A percentile compares a stretch with the other conserved stretches of the same genome.
These are phyloP conservation scores for Alternaria infectoria DNA, from an alignment of 2,329 filamentous ascomycete species.

Conservation along the genomic window DNA sequence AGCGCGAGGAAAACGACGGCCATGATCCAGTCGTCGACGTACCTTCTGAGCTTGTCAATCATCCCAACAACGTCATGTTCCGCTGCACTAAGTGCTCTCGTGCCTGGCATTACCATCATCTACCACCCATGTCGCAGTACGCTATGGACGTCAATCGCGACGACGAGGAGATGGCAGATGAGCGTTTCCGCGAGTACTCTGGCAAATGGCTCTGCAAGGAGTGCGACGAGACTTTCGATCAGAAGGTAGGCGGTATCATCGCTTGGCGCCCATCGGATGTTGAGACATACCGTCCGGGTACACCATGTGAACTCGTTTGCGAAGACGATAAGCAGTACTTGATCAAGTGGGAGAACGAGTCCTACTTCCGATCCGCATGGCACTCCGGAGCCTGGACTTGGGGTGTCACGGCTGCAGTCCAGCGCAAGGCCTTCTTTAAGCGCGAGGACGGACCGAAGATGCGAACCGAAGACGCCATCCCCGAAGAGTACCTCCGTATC, in stretches of 20 bases:
- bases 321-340: constrained; percentile 91
- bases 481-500: constrained; percentile 81
- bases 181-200: constrained; percentile 75
- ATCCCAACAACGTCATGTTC: constrained; percentile 77
- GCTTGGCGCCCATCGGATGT: constrained; percentile 81
- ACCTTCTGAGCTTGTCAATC: constrained; percentile 71
- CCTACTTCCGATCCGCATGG: constrained; percentile 85
- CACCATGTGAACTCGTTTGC: constrained; percentile 61
- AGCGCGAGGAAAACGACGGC: constrained; percentile 78
- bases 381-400: constrained; percentile 89
- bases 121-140: constrained; percentile 62
- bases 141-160: constrained; percentile 54
- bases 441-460: constrained; percentile 72
- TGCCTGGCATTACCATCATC: constrained; percentile 83
- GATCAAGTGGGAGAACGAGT: constrained; percentile 82
- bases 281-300: constrained; percentile 60
- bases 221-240: constrained; percentile 66
- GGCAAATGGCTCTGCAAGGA: constrained; percentile 80
- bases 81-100: constrained; percentile 79
- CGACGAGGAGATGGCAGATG: constrained; percentile 60
- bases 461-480: constrained; percentile 78
- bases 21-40: constrained; percentile 76
- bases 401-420: constrained; percentile 67
- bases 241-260: constrained; percentile 77
- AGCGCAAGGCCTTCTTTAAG: constrained; percentile 79